Percentiles rank a stretch among this genome's conserved stretches.
phyloP scores from a whole-genome alignment of 768 basidiomycete species.

The Russula vinacea region DNA sequence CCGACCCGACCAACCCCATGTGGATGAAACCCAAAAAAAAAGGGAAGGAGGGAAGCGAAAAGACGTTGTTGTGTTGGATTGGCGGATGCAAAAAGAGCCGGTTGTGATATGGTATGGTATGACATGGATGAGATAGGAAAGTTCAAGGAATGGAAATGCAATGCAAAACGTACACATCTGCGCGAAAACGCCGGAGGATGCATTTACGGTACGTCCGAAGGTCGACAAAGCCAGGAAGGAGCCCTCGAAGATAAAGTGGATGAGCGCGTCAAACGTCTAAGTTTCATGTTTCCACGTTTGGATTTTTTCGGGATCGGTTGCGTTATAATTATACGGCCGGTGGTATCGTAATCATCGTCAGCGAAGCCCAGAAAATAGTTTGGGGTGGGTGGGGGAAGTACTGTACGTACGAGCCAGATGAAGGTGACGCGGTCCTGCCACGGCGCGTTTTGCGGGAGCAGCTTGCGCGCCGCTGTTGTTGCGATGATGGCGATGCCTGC shows the following conservation, averaged over 20 bases:
- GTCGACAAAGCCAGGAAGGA: conserved; percentile 75
- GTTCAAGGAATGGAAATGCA: neutral
- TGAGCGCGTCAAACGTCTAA: conserved; percentile 76
- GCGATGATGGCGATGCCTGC: conserved; percentile 50
- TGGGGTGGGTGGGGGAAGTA: neutral
- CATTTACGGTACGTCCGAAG: conserved; percentile 70
- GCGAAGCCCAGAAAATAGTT: neutral
- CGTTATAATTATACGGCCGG: neutral
- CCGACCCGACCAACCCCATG: neutral
- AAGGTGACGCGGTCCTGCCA: conserved; percentile 68
- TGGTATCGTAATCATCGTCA: conserved; percentile 2
- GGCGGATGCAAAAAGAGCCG: neutral
- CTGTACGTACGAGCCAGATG: conserved; percentile 65
- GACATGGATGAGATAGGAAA: neutral
- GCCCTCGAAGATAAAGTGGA: conserved; percentile 77
- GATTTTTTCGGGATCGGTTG: neutral
- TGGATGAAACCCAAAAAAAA: neutral
- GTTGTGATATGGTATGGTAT: neutral
- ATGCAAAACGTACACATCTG: conserved; percentile 61
- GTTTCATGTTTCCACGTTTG: neutral
- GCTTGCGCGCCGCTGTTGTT: conserved; percentile 48
- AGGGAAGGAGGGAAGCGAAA: neutral
- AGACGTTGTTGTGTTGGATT: neutral
- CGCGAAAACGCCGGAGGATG: conserved; percentile 64
- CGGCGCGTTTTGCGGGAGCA: conserved; percentile 60